Conservation (phyloP, 2,329 filamentous ascomycete species). For the Exophiala xenobiotica region DNA sequence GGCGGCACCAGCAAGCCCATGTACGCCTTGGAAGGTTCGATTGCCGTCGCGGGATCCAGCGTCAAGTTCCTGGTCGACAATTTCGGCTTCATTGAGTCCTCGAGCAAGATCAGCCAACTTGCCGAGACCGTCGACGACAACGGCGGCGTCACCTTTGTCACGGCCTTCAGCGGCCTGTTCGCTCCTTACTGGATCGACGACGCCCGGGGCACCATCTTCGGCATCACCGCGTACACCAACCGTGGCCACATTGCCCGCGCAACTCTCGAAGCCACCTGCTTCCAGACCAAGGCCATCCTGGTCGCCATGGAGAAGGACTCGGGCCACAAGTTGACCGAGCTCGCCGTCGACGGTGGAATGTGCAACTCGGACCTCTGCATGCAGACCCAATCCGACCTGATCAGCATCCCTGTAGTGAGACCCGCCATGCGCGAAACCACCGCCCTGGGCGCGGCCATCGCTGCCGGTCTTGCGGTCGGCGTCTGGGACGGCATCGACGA, state of each 20-base stretch:
- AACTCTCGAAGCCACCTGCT: constrained; percentile 87
- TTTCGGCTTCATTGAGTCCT: constrained; percentile 61
- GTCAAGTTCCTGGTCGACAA: constrained; percentile 73
- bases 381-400: constrained; percentile 81
- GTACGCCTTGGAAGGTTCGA: constrained; percentile 81
- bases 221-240: constrained; percentile 80
- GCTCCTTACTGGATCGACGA: constrained; percentile 95
- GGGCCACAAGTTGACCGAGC: constrained; percentile 68
- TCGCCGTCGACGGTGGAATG: constrained; percentile 87
- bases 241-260: constrained; percentile 84
- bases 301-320: constrained; percentile 89
- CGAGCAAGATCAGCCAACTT: constrained; percentile 63
- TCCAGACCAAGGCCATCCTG: constrained; percentile 87
- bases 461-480: constrained; percentile 78
- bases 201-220: constrained; percentile 83
- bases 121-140: constrained; percentile 69
- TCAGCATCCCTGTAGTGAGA: constrained; percentile 77
- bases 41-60: constrained; percentile 77
- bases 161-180: constrained; percentile 86
- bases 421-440: constrained; percentile 90
- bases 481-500: constrained; percentile 76
- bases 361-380: constrained; percentile 86
- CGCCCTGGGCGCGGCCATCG: constrained; percentile 82
- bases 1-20: constrained; percentile 65
- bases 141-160: constrained; percentile 82